phyloP scores from a whole-genome alignment of 1,284 basidiomycete species.

The Inonotus hispidus region DNA sequence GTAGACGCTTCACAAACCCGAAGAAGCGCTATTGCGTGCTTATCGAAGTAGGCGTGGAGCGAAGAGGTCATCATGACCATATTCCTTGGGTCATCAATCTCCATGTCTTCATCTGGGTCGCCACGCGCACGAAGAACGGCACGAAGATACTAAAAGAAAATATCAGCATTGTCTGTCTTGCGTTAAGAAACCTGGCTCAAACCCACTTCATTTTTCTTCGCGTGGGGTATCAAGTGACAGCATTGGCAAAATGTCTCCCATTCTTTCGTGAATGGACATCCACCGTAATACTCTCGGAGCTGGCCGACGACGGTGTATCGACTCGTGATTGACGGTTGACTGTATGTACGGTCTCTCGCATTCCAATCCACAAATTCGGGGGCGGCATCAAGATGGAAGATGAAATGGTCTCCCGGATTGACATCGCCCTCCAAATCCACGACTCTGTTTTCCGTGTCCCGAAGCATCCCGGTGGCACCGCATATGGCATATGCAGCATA shows the following conservation, averaged over 20 bases:
- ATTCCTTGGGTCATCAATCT: neutral
- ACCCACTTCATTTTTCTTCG: neutral
- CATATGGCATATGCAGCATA: neutral
- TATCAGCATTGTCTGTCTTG: neutral
- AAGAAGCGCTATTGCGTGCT: neutral
- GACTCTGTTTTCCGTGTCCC: neutral
- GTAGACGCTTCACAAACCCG: neutral
- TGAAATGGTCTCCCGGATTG: neutral
- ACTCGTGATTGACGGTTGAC: neutral
- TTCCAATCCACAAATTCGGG: neutral
- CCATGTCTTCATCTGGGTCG: neutral
- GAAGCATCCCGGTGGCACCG: neutral
- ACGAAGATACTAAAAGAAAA: neutral
- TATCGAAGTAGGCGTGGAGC: neutral
- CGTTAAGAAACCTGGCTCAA: neutral
- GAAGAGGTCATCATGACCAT: neutral
- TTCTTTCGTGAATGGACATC: neutral
- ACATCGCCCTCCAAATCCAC: neutral
- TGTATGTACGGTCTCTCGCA: neutral
- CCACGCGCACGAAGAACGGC: neutral
- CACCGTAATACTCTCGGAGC: neutral
- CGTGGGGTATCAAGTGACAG: neutral
- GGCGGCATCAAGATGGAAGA: neutral
- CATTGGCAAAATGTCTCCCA: neutral
- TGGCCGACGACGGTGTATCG: too few species aligned